These are phyloP conservation scores for Irpex rosettiformis DNA, from an alignment of 1,284 basidiomycete genomes.

Conservation along the genomic window DNA sequence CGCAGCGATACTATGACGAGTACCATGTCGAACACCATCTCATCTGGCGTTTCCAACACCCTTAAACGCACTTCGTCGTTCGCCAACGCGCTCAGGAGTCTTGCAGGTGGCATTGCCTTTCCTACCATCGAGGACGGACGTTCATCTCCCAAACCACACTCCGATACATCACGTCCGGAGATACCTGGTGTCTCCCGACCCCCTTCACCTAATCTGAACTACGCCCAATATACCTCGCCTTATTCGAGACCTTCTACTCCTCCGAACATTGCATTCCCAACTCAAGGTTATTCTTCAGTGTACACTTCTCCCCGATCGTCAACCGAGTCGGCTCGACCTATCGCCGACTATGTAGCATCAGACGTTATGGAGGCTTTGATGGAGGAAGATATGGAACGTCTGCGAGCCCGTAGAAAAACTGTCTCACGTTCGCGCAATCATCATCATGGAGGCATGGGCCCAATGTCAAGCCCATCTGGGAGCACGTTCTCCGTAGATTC, in stretches of 20 bases:
- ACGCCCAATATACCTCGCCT: conserved; percentile 73
- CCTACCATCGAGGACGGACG: conserved; percentile 54
- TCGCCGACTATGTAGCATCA: conserved; percentile 58
- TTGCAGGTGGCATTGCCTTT: conserved; percentile 72
- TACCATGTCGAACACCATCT: conserved; percentile 41
- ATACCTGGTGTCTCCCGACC: conserved; percentile 53
- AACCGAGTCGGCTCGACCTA: conserved; percentile 21
- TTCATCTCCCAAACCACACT: conserved; percentile 38
- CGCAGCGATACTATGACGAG: conserved; percentile 58
- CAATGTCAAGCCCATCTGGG: conserved; percentile 60
- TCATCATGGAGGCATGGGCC: conserved; percentile 14
- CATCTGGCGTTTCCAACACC: conserved; percentile 58
- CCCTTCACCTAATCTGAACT: conserved; percentile 73
- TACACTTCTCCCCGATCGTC: conserved; percentile 17
- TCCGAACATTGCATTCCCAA: conserved; percentile 10
- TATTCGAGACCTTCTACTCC: conserved; percentile 56
- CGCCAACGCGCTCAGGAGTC: conserved; percentile 75
- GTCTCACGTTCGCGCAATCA: conserved; percentile 33
- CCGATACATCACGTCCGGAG: conserved; percentile 23
- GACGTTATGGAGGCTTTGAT: conserved; percentile 85
- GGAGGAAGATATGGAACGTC: conserved; percentile 87
- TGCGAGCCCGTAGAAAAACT: conserved; percentile 64
- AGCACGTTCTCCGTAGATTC: conserved; percentile 76
- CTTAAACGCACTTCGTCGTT: conserved; percentile 82
- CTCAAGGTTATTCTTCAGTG: not conserved